Base-by-base conservation (phyloP, 2,329 filamentous ascomycete genomes). In the Alternaria arborescens region DNA sequence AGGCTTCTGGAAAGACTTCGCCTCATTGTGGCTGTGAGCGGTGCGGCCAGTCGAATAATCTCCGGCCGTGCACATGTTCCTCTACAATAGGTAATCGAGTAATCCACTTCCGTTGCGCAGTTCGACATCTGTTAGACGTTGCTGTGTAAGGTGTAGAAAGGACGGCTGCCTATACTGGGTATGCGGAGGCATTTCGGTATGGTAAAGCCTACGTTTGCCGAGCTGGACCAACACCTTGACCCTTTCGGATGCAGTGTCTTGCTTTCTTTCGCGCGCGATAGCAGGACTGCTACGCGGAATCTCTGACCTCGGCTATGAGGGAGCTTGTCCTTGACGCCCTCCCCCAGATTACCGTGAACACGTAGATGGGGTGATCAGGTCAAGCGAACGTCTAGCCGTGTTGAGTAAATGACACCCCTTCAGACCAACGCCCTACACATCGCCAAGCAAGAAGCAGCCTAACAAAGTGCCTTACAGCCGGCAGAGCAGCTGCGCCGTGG, bases 391-490 rank as follows among this genome's bases (percentile, higher is more conserved):
- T 7, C 59, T 54, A 58, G 24, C 59, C 34, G 18, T 24, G 36
- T 55, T 48, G 12, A 60, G 57, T 46, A 56, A 60, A 56, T 20
- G 44, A 30, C 44, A 51, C 54, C 51, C 40, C 44, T 62, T 42
- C 48, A 32, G 18, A 30, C 42, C 59, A 53, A 42, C 53, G 53
- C 59, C 62, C 61, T 64, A 38, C 44, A 20, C 53, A 50, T 28
- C 34, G 69, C 66, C 64, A 66, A 70, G 68, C 52, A 18, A 41
- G 53, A 74, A 61, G 65, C 63, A 65, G 72, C 69, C 73, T 75
- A 63, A 60, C 62, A 20, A 60, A 32, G 58, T 60, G 61, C 60
- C 61, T 67, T 55, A 51, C 61, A 62, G 36, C 60, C 66, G 24
- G 62, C 47, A 55, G 55, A 68, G 26, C 20, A 67, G 69, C 47